Evolutionary conservation across 805 yeast species (phyloP), one percentile per base, ranked within the genome.

Genomic region (Kodamaea leandrae): DNA sequence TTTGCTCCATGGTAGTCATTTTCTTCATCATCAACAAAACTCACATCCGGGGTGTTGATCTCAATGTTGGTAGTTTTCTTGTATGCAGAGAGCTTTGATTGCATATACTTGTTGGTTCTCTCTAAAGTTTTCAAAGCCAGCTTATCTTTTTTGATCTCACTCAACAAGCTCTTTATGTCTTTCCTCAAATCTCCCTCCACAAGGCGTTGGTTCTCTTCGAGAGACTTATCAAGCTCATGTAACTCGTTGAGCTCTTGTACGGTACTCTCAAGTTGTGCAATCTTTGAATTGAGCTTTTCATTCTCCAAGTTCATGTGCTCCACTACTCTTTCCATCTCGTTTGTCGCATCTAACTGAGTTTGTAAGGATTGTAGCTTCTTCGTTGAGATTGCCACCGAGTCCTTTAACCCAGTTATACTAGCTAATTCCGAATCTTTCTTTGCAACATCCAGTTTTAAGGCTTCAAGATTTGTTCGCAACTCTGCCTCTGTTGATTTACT

Each of bases 231-330:
- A 10, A 80, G 52, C 21, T 66, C 69, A 41, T 72, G 74, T 23
- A 80, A 48, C 42, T 76, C 80, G 29, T 71, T 74, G 16, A 77
- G 53, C 16, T 76, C 80, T 1, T 59, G 52, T 0, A 80, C 52
- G 2, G 74, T 66, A 3, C 46, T 43, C 18, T 61, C 57, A n/a
- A 77, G 51, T 2, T 45, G 42, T 0, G 43, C 36, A 3, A 77
- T 57, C 32, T 66, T 58, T 3, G 52, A 53, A 6, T 46, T 48
- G 2, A 78, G 58, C n/a, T 41, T 46, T 20, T 62, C 68, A 43
- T 69, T 70, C 38, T 67, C 68, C 1, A 46, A 20, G 4, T 63
- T 64, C 39, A 69, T 55, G 33, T 55, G 55, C 26, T 66, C 71
- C 4, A 64, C 52, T 4, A 69, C 51, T 33, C 47, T 52, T 24